Evolutionary conservation across 257 asterid species (phyloP).

Genomic region (Cinchona pubescens): DNA sequence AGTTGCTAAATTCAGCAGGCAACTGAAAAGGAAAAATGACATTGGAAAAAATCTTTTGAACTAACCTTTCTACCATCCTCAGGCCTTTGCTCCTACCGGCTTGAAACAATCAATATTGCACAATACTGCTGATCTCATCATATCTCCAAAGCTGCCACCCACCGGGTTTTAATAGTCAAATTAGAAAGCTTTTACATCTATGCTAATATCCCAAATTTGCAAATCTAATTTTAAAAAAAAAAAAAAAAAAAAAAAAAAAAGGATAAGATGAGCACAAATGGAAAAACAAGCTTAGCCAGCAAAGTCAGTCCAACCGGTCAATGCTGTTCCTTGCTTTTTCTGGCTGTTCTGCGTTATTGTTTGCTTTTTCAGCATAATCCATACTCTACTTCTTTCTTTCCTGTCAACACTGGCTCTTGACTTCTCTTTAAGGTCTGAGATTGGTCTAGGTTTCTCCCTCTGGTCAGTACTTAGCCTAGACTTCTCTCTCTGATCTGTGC

Average conservation of each 20-base stretch:
- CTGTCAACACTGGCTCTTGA: slow-evolving; percentile 63
- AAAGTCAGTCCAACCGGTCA: slow-evolving; percentile 78
- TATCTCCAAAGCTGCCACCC: slow-evolving; percentile 79
- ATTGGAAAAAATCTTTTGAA: background rate
- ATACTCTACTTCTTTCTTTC: slow-evolving; percentile 61
- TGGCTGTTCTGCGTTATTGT: slow-evolving; percentile 57
- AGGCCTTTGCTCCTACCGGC: slow-evolving; percentile 71
- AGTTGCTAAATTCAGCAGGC: background rate
- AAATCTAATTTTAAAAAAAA: too few species aligned
- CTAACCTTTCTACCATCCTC: slow-evolving; percentile 48
- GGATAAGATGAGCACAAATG: slow-evolving; percentile 11
- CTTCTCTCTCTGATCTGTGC: slow-evolving; percentile 77
- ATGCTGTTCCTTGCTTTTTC: slow-evolving; percentile 92
- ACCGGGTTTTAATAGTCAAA: slow-evolving; percentile 41
- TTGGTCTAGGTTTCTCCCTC: slow-evolving; percentile 60
- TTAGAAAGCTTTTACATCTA: slow-evolving; percentile 18
- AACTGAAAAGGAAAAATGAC: background rate
- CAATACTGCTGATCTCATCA: slow-evolving; percentile 93
- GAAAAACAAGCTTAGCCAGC: slow-evolving; percentile 29
- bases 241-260: slow-evolving; percentile 7
- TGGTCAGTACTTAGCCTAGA: slow-evolving; percentile 70
- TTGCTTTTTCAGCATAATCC: slow-evolving; percentile 54
- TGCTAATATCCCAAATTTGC: slow-evolving; percentile 17
- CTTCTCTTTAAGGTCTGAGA: slow-evolving; percentile 64
- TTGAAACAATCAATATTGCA: slow-evolving; percentile 95